Percentiles rank a stretch among this genome's conserved stretches.
These are phyloP conservation scores for Hyaloscypha variabilis DNA, from an alignment of 495 filamentous ascomycete genomes.

Conservation along the genomic window DNA sequence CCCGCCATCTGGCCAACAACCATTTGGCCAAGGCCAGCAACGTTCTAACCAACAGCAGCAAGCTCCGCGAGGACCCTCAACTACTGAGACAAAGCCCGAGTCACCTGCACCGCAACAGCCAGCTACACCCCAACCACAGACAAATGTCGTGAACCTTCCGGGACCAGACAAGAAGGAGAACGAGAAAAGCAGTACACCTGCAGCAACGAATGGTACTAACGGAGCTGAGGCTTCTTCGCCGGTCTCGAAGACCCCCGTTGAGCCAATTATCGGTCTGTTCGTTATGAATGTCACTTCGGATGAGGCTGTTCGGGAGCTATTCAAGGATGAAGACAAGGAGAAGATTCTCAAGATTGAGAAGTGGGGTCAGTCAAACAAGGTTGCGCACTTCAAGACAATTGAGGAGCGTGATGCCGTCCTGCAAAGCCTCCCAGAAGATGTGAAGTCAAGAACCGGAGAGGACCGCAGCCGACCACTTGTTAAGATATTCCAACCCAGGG, in stretches of 20 bases:
- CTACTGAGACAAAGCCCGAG: constrained; percentile 25
- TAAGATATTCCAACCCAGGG: constrained; percentile 74
- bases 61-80: constrained; percentile 32
- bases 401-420: constrained; percentile 81
- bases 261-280: constrained; percentile 75
- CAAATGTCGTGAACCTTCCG: constrained; percentile 39
- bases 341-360: constrained; percentile 82
- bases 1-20: constrained; percentile 32
- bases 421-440: constrained; percentile 68
- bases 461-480: constrained; percentile 76
- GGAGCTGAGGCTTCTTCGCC: constrained; percentile 50
- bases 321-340: constrained; percentile 76
- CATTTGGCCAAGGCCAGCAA: constrained; percentile 30
- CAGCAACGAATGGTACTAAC: constrained; percentile 52
- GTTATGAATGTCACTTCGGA: constrained; percentile 76
- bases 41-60: constrained; percentile 26
- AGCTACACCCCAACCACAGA: constrained; percentile 47
- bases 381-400: constrained; percentile 74
- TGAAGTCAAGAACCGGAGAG: constrained; percentile 65
- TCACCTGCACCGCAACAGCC: constrained; percentile 45
- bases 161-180: constrained; percentile 41
- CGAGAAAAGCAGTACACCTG: constrained; percentile 40
- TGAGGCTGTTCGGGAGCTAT: constrained; percentile 76
- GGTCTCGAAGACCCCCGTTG: constrained; percentile 41
- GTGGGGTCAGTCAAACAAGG: constrained; percentile 71